Percentiles rank a stretch among this genome's conserved stretches.
Conservation (phyloP, 2,329 filamentous ascomycete species). For the Cyphellophora attinorum region DNA sequence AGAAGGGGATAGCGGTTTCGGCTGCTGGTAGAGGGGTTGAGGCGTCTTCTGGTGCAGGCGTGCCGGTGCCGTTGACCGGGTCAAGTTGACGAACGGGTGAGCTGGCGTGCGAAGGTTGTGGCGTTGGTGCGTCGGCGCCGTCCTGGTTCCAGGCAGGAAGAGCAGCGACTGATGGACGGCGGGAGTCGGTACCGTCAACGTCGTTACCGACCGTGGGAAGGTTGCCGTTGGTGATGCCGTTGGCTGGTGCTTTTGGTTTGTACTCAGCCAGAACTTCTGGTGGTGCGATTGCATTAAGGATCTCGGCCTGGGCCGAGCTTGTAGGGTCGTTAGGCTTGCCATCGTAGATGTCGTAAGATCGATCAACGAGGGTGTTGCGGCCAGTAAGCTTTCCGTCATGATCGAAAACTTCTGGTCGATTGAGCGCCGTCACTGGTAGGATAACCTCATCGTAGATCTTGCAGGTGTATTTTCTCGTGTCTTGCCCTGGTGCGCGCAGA, state of each 20-base stretch:
- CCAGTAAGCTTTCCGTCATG: slow-evolving; percentile 62
- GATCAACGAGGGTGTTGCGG: slow-evolving; percentile 70
- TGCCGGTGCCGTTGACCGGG: slow-evolving; percentile 33
- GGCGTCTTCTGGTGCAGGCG: slow-evolving; percentile 26
- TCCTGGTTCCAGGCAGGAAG: slow-evolving; percentile 46
- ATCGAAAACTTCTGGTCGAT: slow-evolving; percentile 78
- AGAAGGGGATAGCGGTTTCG: slow-evolving; percentile 4
- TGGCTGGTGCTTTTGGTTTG: slow-evolving; percentile 24
- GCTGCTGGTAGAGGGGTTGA: slow-evolving; percentile 6
- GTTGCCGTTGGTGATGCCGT: slow-evolving; percentile 26
- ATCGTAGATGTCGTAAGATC: slow-evolving; percentile 91
- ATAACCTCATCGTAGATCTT: slow-evolving; percentile 96
- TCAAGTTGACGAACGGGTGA: slow-evolving; percentile 70
- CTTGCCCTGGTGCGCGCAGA: slow-evolving; percentile 74
- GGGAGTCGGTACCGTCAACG: slow-evolving; percentile 51
- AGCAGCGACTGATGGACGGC: slow-evolving; percentile 54
- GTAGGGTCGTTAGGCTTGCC: slow-evolving; percentile 82
- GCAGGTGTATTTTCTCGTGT: slow-evolving; percentile 87
- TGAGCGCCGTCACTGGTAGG: slow-evolving; percentile 90
- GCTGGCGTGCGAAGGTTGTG: slow-evolving; percentile 74
- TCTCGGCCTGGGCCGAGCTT: slow-evolving; percentile 70
- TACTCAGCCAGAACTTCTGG: slow-evolving; percentile 18
- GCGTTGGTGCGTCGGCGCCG: slow-evolving; percentile 54
- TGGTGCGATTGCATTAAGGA: slow-evolving; percentile 44
- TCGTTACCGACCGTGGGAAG: slow-evolving; percentile 35